Conservation (phyloP, 768 basidiomycete genomes). For the Coprinellus aureogranulatus region DNA sequence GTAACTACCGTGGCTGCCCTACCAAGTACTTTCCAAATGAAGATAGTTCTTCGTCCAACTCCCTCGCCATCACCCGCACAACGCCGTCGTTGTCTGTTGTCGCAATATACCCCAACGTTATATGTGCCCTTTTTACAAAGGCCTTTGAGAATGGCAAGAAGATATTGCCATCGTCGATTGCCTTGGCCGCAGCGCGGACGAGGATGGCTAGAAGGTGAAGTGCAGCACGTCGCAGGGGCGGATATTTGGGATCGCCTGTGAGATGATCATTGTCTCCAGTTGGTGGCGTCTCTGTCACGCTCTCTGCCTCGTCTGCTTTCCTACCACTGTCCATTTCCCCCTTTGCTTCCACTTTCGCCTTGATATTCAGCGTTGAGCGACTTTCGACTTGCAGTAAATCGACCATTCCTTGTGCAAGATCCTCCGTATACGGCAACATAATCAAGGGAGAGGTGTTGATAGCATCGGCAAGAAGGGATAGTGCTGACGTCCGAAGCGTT, state of each 20-base stretch:
- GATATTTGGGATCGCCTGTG: constrained; percentile 61
- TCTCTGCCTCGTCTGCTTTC: neutral
- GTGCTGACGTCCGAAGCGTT: constrained; percentile 59
- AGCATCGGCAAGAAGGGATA: constrained; percentile 71
- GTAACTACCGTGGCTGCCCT: constrained; percentile 9
- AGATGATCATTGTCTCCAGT: constrained; percentile 44
- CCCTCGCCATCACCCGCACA: constrained; percentile 74
- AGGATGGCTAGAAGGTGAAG: constrained; percentile 77
- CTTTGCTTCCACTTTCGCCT: neutral
- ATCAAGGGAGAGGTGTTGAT: constrained; percentile 62
- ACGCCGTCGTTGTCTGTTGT: constrained; percentile 70
- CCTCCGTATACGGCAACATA: constrained; percentile 57
- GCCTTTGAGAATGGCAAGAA: constrained; percentile 21
- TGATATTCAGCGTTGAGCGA: constrained; percentile 24
- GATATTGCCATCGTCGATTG: constrained; percentile 43
- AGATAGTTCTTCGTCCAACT: constrained; percentile 55
- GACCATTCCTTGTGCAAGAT: constrained; percentile 65
- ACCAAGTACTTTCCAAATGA: constrained; percentile 35
- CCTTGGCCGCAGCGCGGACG: constrained; percentile 56
- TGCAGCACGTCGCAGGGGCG: constrained; percentile 80
- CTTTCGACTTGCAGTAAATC: constrained; percentile 74
- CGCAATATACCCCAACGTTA: constrained; percentile 67
- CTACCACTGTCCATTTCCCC: neutral
- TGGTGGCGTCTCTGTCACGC: constrained; percentile 15
- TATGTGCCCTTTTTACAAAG: constrained; percentile 48